Evolutionary conservation across 768 basidiomycete genomes (phyloP), one percentile per base, ranked within the genome.

Genomic region (Fomitopsis serialis): DNA sequence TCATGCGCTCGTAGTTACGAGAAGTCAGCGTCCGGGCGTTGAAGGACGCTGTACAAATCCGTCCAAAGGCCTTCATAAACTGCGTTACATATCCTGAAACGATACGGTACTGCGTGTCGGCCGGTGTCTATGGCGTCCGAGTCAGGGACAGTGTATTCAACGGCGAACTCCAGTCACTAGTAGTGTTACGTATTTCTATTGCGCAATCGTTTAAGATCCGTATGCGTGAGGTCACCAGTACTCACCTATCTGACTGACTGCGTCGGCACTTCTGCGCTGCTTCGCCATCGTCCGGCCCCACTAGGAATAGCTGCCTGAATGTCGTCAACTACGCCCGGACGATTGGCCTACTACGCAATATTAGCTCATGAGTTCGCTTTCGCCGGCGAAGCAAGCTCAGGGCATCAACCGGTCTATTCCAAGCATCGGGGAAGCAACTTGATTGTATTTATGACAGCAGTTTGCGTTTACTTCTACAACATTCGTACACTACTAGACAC

Each of bases 401-500:
- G 19, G 15, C 37, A 19, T 40, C 37, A 6, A 11, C 11, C 29
- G 29, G 29, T 32, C 29, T 32, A 32, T 29, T n/a, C 32, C 32
- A 48, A 35, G 27, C 32, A 36, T 22, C 12, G 23, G 21, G 22
- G 36, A 40, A 37, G 36, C 24, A 12, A 40, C 35, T 48, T 40
- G 19, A n/a, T 21, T 23, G 34, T 54, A 56, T 51, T 60, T 42
- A 19, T 52, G 50, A 48, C 52, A 56, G 45, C 51, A 50, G 6
- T 12, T 5, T 37, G 29, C 32, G 48, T 35, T 19, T 37, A 53
- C 55, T 61, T 58, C 54, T 58, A 57, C 29, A 27, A 36, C 56
- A 59, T 37, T 55, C 58, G 10, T 59, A 58, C 57, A 58, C 36
- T 52, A 50, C 13, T 6, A 40, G 37, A 17, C 37, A 40, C 37